These are phyloP conservation scores for Silybum marianum DNA, from an alignment of 129 eudicot species.

Conservation along the genomic window DNA sequence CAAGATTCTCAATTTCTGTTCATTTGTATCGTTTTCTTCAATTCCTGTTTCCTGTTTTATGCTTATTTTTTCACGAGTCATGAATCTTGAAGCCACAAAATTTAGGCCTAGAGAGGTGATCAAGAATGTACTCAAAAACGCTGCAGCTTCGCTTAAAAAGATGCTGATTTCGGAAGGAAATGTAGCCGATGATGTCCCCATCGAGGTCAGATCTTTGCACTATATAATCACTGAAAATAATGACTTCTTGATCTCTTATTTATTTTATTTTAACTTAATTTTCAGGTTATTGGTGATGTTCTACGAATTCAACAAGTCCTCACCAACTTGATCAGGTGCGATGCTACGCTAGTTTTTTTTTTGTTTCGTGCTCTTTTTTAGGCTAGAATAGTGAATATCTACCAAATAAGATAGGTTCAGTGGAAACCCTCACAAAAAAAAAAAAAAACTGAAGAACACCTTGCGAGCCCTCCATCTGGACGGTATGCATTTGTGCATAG, in stretches of 20 bases:
- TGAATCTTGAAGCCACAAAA: slow-evolving; percentile 84
- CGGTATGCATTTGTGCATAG: no score
- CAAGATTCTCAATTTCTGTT: background rate
- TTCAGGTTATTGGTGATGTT: slow-evolving; percentile 84
- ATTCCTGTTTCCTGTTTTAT: background rate
- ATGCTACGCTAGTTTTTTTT: background rate
- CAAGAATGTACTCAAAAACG: slow-evolving; percentile 79
- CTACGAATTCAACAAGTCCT: slow-evolving; percentile 80
- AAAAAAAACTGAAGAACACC: no score
- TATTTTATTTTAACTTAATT: background rate
- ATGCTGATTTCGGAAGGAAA: slow-evolving; percentile 70
- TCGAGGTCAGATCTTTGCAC: slow-evolving; percentile 50
- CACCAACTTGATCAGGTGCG: slow-evolving; percentile 80
- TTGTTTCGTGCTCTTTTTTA: background rate
- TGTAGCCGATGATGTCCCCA: slow-evolving; percentile 65
- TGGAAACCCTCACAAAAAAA: no score
- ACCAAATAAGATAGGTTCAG: no score
- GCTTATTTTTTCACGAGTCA: slow-evolving; percentile 47
- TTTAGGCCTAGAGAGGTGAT: slow-evolving; percentile 87
- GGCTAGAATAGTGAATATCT: background rate
- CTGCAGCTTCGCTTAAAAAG: slow-evolving; percentile 76
- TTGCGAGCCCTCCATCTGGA: no score
- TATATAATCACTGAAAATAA: background rate
- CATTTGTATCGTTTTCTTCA: background rate
- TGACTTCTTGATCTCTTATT: no score